phyloP scores from a whole-genome alignment of 495 filamentous ascomycete species.

The Staphylotrichum longicolle region DNA sequence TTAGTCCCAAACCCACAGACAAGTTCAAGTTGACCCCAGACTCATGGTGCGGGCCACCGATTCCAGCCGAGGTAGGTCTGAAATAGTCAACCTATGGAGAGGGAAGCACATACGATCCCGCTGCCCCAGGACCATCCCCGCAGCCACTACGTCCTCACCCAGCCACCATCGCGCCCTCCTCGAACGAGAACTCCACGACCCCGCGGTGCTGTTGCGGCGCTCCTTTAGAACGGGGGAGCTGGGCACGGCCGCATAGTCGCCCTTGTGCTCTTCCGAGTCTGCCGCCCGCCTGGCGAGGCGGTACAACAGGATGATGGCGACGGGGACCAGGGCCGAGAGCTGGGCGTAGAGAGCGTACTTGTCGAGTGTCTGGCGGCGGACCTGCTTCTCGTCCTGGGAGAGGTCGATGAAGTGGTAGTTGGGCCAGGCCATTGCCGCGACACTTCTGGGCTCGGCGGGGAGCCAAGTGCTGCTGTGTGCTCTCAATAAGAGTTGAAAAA shows the following conservation, averaged over 20 bases:
- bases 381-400: slow-evolving; percentile 50
- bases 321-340: slow-evolving; percentile 54
- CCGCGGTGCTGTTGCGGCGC: slow-evolving; percentile 26
- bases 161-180: slow-evolving; percentile 55
- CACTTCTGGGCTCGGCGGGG: background rate
- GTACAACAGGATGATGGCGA: slow-evolving; percentile 45
- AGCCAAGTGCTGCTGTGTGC: too few relatives aligned
- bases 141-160: slow-evolving; percentile 49
- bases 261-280: slow-evolving; percentile 19
- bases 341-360: slow-evolving; percentile 61
- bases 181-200: slow-evolving; percentile 24
- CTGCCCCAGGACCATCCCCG: slow-evolving; percentile 54
- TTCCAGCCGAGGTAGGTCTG: too few relatives aligned
- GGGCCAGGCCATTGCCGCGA: slow-evolving; percentile 53
- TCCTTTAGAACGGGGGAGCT: slow-evolving; percentile 46
- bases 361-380: slow-evolving; percentile 57
- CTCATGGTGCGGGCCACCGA: too few relatives aligned
- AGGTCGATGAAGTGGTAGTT: slow-evolving; percentile 58
- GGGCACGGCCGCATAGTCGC: slow-evolving; percentile 39
- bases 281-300: slow-evolving; percentile 33
- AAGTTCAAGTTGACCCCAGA: too few relatives aligned
- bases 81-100: too few relatives aligned
- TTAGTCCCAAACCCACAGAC: background rate
- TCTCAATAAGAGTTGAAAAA: too few relatives aligned
- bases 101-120: slow-evolving; percentile 42